Conservation (phyloP, 2,329 filamentous ascomycete genomes). For the Microsporum audouinii region DNA sequence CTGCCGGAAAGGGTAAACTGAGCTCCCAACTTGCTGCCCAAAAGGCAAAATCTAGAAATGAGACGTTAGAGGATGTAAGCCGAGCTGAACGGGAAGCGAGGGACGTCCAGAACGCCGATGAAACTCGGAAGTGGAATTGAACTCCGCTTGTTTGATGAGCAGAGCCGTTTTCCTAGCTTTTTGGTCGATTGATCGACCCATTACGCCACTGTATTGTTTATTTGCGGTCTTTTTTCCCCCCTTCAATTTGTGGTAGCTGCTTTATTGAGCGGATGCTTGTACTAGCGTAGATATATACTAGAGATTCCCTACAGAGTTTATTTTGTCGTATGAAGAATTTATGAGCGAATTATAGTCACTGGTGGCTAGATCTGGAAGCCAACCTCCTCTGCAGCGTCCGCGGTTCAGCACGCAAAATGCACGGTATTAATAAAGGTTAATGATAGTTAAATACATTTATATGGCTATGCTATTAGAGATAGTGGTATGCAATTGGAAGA, state of each 20-base stretch:
- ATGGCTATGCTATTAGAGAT: neutral
- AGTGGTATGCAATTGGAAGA: neutral
- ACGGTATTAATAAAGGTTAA: neutral
- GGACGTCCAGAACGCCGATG: conserved; percentile 53
- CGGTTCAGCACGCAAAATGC: neutral
- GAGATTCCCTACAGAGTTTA: neutral
- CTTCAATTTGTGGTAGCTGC: neutral
- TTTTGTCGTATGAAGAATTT: neutral
- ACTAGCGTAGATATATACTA: neutral
- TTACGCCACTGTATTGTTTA: neutral
- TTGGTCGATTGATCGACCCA: neutral
- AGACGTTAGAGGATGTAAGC: conserved; percentile 58
- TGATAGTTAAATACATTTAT: neutral
- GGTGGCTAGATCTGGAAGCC: neutral
- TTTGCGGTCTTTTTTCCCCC: neutral
- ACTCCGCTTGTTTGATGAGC: neutral
- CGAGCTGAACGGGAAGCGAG: conserved; percentile 52
- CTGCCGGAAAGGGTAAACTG: conserved; percentile 51
- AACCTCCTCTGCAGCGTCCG: neutral
- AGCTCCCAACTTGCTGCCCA: conserved; percentile 60
- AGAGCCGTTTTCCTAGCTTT: neutral
- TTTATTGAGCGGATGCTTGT: neutral
- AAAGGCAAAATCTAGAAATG: conserved; percentile 58
- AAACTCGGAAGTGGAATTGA: conserved; percentile 49
- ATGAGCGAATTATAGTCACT: neutral